Conservation (phyloP, 2,329 filamentous ascomycete genomes). For the Colletotrichum tamarilloi region DNA sequence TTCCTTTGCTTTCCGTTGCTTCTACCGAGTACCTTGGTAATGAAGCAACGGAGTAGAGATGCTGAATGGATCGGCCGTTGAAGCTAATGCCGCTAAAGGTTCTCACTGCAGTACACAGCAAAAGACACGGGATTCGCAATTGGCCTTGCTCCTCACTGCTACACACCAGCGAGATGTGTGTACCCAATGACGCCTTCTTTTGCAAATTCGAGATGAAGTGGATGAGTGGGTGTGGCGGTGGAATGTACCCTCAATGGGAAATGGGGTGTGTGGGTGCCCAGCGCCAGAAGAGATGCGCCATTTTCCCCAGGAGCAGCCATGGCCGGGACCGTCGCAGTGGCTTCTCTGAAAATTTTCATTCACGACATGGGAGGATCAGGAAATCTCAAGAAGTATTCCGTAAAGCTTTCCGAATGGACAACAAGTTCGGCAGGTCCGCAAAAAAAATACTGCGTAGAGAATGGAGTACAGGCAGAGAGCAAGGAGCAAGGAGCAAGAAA, state of each 20-base stretch:
- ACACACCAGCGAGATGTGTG: background rate
- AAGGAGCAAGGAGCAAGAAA: background rate
- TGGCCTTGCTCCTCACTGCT: conserved; percentile 8
- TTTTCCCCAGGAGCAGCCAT: conserved; percentile 18
- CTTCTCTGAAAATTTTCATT: background rate
- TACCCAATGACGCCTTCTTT: conserved; percentile 4
- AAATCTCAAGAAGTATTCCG: background rate
- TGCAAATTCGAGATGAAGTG: conserved; percentile 24
- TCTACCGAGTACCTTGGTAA: background rate
- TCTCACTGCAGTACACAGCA: background rate
- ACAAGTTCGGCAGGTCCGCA: conserved; percentile 19
- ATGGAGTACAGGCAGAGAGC: background rate
- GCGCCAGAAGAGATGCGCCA: conserved; percentile 23
- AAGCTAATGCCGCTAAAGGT: conserved; percentile 8
- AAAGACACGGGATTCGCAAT: background rate
- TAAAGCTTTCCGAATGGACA: background rate
- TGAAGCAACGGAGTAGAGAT: background rate
- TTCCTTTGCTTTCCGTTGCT: conserved; percentile 4
- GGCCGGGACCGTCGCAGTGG: background rate
- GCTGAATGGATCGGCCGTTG: conserved; percentile 10
- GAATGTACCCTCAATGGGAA: background rate
- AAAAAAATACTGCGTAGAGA: background rate
- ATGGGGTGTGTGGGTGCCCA: conserved; percentile 4
- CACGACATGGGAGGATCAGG: background rate
- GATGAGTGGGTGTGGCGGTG: conserved; percentile 24